Base-by-base conservation (phyloP, 2,329 filamentous ascomycete species). In the Ophiostoma fasciatum region DNA sequence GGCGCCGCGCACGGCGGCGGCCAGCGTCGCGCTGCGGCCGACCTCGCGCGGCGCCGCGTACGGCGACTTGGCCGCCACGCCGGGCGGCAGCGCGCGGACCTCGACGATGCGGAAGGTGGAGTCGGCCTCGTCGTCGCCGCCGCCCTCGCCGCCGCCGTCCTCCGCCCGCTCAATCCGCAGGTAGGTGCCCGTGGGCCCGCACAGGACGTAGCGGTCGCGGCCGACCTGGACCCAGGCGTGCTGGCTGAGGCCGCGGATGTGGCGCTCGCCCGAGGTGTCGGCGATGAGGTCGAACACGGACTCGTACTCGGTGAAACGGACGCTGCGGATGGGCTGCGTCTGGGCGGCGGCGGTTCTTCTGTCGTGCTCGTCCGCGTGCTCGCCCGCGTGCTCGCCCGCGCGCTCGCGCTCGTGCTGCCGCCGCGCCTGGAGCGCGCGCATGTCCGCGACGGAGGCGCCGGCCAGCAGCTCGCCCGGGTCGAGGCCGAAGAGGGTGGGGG, bases 401-500 rank as follows among this genome's bases (percentile, higher is more conserved):
- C 47, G 50, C 39, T 46, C 62, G 47, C 53, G 63, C 52, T 56
- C 63, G 30, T 46, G 56, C 13, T 65, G 60, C 33, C 62, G 67
- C 13, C 60, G 54, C 22, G 63, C 54, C 36, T 68, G 68, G 5
- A 77, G 56, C 13, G 60, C 53, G 33, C 63, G 62, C 60, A 94
- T 63, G 4, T 78, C 69, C 14, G 71, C 61, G 7, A 72, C 63
- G 9, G 71, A 74, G 5, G 73, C 74, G n/a, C 70, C 65, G 17
- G 79, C 62, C 4, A 96, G 63, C 4, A 94, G 49, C 50, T 88
- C 78, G 20, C 71, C 66, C 1, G 90, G 88, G 52, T 96, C 82
- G 7, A 98, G 72, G 1, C 90, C 90, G 48, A 96, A 94, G 2
- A 98, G 63, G 0, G 90, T 94, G 1, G 90, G 88, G 0, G 83